Base-by-base conservation (phyloP, 805 yeast genomes). In the Candida pini region DNA sequence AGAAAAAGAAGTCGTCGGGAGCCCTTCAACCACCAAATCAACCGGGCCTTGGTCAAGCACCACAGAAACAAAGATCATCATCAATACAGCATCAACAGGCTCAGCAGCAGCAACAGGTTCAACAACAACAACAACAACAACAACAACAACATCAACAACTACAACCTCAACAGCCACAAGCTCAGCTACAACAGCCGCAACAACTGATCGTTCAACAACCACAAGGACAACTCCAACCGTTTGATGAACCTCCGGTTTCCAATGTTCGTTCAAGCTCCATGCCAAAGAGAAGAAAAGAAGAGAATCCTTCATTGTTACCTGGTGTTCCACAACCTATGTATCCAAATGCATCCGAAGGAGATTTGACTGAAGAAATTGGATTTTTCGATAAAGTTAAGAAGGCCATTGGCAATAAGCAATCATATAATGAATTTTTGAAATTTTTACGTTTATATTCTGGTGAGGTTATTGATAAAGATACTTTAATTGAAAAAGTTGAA, bases 311-410 rank as follows among this genome's bases (percentile, higher is more conserved):
- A 9, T 66, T 88, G 36, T 80, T 87, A 4, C 90, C 96, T 1
- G 85, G 87, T 12, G 71, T 83, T 17, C 95, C 95, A 1, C 94
- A 87, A 53, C 95, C 96, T 2, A 73, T 81, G 13, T 79, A 71
- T 20, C 64, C 72, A 42, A 56, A 78, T 62, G 46, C 76, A 37
- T 61, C 77, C 49, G 59, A 71, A 15, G 71, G 88, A 0, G 76
- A 79, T 21, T 62, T 88, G 35, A 72, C 78, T 41, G 96, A 88
- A 51, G 98, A 92, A 59, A 76, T 92, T 25, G 71, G 79, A 6
- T 92, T 92, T 56, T 92, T 92, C 53, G 97, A 92, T 57, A 82
- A 81, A 53, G 96, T 86, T 22, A 90, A 90, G 63, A 85, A 83
- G 54, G 79, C 79, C 6, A 78, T 92, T 50, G 88, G 88, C 15